phyloP scores from a whole-genome alignment of 768 basidiomycete species.

The Pleurotus eryngii region DNA sequence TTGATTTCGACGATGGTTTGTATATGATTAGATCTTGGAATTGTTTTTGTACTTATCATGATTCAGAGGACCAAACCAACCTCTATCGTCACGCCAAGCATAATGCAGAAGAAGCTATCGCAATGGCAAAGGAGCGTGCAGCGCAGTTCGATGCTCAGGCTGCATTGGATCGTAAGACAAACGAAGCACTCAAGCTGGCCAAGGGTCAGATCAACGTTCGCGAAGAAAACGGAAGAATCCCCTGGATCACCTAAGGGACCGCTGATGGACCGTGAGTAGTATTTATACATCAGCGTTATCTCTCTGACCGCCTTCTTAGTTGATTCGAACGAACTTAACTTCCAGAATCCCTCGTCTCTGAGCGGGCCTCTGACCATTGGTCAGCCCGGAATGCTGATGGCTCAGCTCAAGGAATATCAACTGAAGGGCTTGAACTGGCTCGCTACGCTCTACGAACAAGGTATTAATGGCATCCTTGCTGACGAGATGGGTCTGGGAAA shows the following conservation, averaged over 20 bases:
- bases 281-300: slow-evolving; percentile 3
- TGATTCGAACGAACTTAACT: slow-evolving; percentile 96
- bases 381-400: slow-evolving; percentile 95
- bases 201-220: slow-evolving; percentile 49
- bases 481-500: slow-evolving; percentile 98
- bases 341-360: slow-evolving; percentile 95
- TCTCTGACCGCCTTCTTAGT: slow-evolving; percentile 41
- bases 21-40: slow-evolving; percentile 4
- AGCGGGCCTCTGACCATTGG: slow-evolving; percentile 80
- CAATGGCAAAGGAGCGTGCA: slow-evolving; percentile 73
- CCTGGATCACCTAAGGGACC: slow-evolving; percentile 33
- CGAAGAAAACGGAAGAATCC: slow-evolving; percentile 41
- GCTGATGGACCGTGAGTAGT: slow-evolving; percentile 67
- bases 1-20: slow-evolving; percentile 90
- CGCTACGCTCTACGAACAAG: slow-evolving; percentile 95
- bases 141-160: slow-evolving; percentile 82
- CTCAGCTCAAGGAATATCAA: slow-evolving; percentile 97
- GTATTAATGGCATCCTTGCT: slow-evolving; percentile 98
- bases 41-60: slow-evolving; percentile 3
- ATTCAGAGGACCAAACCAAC: slow-evolving; percentile 81
- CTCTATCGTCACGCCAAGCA: slow-evolving; percentile 79
- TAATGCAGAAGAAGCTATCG: slow-evolving; percentile 88
- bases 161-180: slow-evolving; percentile 77
- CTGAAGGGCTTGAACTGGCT: slow-evolving; percentile 98
- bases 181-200: slow-evolving; percentile 69